Base-by-base conservation (phyloP, 2,329 filamentous ascomycete species). In the Metarhizium sp. region DNA sequence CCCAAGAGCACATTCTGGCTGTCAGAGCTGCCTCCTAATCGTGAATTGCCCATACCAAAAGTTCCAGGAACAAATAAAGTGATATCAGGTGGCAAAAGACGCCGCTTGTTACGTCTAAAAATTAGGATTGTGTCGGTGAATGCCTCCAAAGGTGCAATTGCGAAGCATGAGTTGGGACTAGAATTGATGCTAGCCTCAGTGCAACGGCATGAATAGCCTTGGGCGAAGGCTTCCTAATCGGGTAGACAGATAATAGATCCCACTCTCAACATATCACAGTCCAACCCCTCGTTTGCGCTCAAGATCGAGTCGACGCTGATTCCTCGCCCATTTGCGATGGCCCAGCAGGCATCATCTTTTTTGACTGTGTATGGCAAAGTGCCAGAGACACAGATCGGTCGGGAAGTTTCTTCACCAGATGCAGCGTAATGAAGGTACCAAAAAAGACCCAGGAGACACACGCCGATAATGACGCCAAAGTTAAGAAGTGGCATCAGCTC, bases 401-500 rank as follows among this genome's bases (percentile, higher is more conserved):
- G 10, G 61, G 53, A 38, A 6, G 50, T 29, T 10, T 36, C 36
- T 11, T 49, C 43, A 40, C 29, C 32, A 10, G 46, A 62, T 0
- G 69, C 62, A 2, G 64, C 66, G 54, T 66, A 62, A 55, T 69
- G 65, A 18, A 80, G 67, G 64, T 74, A 75, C 74, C 75, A 80
- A 57, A 77, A 74, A 47, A 83, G 61, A 18, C 74, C 63, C 38
- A 82, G 62, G 50, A 84, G 65, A 57, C 75, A 77, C 16, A 81
- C 61, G 4, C 78, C 69, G 53, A 81, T 71, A 40, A 84, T 65
- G 58, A 82, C 66, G 54, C 78, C 79, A 66, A 82, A 84, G 63
- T 82, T 82, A 62, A 84, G 70, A 59, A 84, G 69, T n/a, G 77
- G 77, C 69, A 73, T 74, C 68, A 79, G 69, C 57, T 79, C 75